These are phyloP conservation scores for Immersiella caudata DNA, from an alignment of 495 filamentous ascomycete species.

Conservation along the genomic window DNA sequence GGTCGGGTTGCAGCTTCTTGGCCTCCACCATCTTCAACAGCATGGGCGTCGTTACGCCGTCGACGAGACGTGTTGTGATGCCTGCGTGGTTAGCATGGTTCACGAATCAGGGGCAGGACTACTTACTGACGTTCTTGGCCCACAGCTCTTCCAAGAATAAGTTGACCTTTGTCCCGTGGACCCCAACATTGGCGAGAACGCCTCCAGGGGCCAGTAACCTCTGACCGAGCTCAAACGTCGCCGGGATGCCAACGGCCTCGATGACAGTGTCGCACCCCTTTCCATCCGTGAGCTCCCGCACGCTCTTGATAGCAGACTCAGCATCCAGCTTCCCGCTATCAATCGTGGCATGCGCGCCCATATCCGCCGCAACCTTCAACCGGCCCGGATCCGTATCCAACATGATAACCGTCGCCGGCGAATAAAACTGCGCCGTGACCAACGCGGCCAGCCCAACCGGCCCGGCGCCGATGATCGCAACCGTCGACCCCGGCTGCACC, in stretches of 20 bases:
- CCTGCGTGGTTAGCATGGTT: constrained; percentile 33
- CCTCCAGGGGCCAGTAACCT: constrained; percentile 54
- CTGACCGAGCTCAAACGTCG: constrained; percentile 51
- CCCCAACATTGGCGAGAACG: constrained; percentile 56
- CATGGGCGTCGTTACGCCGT: constrained; percentile 48
- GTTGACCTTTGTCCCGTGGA: constrained; percentile 48
- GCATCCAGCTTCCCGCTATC: constrained; percentile 28
- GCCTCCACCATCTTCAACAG: constrained; percentile 46
- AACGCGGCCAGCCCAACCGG: constrained; percentile 54
- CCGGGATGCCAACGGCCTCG: constrained; percentile 56
- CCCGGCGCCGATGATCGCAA: constrained; percentile 56
- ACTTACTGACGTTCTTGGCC: constrained; percentile 49
- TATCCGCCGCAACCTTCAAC: constrained; percentile 42
- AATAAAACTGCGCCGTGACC: constrained; percentile 51
- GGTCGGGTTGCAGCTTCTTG: constrained; percentile 39
- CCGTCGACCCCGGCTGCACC: constrained; percentile 46
- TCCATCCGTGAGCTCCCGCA: constrained; percentile 46
- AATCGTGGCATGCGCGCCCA: constrained; percentile 51
- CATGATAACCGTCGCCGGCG: constrained; percentile 47
- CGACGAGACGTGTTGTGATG: constrained; percentile 50
- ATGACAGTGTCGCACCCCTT: constrained; percentile 57
- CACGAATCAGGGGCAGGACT: neutral
- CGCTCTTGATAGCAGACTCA: constrained; percentile 29
- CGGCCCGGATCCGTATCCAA: constrained; percentile 50
- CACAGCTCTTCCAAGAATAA: constrained; percentile 49